These are phyloP conservation scores for Triticum aestivum DNA, from an alignment of 176 grass and related monocot genomes.

Conservation along the genomic window IWGSC_CS_RefSeq_v2.1 NC_057809.1:597370721-597371220, in stretches of 20 bases:
- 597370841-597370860: background rate
- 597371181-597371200: background rate
- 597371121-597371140: background rate
- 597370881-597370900: background rate
- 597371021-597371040: too few relatives aligned
- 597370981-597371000: too few relatives aligned
- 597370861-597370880: background rate
- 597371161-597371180: slow-evolving; percentile 4
- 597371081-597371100: background rate
- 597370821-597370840: background rate
- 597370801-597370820: background rate
- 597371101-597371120: background rate
- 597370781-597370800: background rate
- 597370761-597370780: background rate
- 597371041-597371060: background rate
- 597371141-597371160: background rate
- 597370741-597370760: background rate
- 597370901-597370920: background rate
- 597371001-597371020: too few relatives aligned
- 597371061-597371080: background rate
- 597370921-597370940: background rate
- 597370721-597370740: background rate
- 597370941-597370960: background rate
- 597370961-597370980: background rate
- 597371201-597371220: background rate